Percentiles rank a stretch among this genome's conserved stretches.
phyloP scores from a whole-genome alignment of 495 filamentous ascomycete species.

The Neurospora sp. region DNA sequence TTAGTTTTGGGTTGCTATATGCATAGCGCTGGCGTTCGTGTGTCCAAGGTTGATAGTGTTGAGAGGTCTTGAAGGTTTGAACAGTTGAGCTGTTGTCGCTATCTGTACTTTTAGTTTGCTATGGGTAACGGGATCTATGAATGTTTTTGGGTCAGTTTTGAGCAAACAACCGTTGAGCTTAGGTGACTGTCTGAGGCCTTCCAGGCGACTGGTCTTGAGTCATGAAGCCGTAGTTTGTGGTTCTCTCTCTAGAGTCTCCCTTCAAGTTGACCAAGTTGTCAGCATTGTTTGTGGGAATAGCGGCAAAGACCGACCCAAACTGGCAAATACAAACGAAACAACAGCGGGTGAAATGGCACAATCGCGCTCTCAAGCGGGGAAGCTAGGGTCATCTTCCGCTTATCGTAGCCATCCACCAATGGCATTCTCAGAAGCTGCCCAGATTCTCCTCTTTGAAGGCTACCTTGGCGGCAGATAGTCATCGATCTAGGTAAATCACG shows the following conservation, averaged over 20 bases:
- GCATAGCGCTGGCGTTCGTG: conserved; percentile 37
- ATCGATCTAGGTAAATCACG: conserved; percentile 13
- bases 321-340: neutral
- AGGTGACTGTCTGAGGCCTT: no score
- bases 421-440: neutral
- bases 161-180: neutral
- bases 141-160: neutral
- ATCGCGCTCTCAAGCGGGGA: neutral
- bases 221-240: no score
- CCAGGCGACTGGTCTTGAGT: no score
- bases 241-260: neutral
- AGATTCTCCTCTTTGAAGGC: neutral
- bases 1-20: conserved; percentile 1
- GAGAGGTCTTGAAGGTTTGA: neutral
- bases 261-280: neutral
- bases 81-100: neutral
- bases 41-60: neutral
- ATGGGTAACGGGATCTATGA: neutral
- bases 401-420: neutral
- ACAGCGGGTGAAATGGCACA: neutral
- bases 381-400: neutral
- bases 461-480: neutral
- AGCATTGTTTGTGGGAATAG: neutral
- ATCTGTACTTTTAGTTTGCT: neutral
- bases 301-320: neutral